Conservation (phyloP, 306 rosid genomes). For the Trifolium subterraneum region DNA sequence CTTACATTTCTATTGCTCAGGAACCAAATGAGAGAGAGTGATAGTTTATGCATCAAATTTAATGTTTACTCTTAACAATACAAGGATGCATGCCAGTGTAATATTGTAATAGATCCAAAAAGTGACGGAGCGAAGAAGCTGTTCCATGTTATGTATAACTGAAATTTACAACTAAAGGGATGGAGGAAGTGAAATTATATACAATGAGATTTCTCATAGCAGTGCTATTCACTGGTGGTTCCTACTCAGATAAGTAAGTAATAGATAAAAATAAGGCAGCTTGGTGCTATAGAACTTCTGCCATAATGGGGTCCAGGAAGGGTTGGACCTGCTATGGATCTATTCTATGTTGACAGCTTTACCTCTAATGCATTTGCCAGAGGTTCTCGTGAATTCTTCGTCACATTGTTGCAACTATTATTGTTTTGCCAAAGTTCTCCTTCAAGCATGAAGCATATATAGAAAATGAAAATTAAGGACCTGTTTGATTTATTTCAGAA, state of each 20-base stretch:
- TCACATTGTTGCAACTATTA: neutral
- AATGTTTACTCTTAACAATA: neutral
- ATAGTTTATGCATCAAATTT: neutral
- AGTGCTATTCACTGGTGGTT: neutral
- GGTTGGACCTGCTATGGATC: neutral
- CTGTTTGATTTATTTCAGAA: conserved; percentile 2
- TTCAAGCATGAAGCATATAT: neutral
- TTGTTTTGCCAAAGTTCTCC: neutral
- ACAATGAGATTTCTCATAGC: neutral
- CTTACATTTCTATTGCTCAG: neutral
- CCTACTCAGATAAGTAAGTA: neutral
- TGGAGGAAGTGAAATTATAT: too few relatives aligned
- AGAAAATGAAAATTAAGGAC: neutral
- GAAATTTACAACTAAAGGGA: too few relatives aligned
- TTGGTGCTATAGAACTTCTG: neutral
- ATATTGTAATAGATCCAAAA: neutral
- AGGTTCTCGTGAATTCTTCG: neutral
- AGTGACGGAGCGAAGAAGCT: conserved; percentile 1
- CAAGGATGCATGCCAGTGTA: conserved; percentile 24
- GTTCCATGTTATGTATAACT: neutral
- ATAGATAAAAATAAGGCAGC: neutral
- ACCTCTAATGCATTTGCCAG: neutral
- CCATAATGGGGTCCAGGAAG: neutral
- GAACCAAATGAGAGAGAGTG: neutral
- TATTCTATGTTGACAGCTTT: neutral